Conservation (phyloP, 495 filamentous ascomycete species). For the Aspergillus carlsbadensis region DNA sequence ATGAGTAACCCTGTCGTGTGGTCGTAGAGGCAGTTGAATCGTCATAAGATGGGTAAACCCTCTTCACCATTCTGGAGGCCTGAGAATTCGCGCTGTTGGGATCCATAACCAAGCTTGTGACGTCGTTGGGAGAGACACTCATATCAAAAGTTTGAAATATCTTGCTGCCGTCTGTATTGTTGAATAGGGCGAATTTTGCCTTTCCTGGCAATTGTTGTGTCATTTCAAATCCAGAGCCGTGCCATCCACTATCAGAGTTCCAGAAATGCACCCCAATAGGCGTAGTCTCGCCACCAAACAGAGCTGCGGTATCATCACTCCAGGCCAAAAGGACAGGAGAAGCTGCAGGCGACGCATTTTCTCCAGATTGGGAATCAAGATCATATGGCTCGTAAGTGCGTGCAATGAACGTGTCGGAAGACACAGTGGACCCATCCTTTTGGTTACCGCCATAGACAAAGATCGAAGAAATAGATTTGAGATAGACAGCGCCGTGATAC, state of each 20-base stretch:
- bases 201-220: conserved; percentile 55
- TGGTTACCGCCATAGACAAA: conserved; percentile 79
- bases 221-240: conserved; percentile 58
- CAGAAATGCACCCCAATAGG: conserved; percentile 72
- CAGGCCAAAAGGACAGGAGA: conserved; percentile 75
- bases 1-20: conserved; percentile 59
- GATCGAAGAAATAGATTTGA: conserved; percentile 68
- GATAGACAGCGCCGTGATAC: conserved; percentile 73
- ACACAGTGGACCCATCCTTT: conserved; percentile 49
- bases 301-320: conserved; percentile 66
- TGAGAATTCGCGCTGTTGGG: conserved; percentile 33
- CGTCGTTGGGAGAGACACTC: conserved; percentile 70
- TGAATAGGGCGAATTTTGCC: conserved; percentile 62
- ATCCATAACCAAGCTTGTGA: conserved; percentile 62
- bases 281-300: conserved; percentile 69
- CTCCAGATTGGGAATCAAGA: conserved; percentile 48
- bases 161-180: conserved; percentile 75
- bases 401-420: conserved; percentile 76
- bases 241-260: conserved; percentile 57
- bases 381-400: conserved; percentile 57
- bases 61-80: conserved; percentile 42
- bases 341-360: conserved; percentile 60
- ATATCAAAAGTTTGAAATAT: conserved; percentile 81
- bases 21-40: conserved; percentile 63
- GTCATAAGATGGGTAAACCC: conserved; percentile 76